Base-by-base conservation (phyloP, 1,284 basidiomycete species). In the Thelephora terrestris region DNA sequence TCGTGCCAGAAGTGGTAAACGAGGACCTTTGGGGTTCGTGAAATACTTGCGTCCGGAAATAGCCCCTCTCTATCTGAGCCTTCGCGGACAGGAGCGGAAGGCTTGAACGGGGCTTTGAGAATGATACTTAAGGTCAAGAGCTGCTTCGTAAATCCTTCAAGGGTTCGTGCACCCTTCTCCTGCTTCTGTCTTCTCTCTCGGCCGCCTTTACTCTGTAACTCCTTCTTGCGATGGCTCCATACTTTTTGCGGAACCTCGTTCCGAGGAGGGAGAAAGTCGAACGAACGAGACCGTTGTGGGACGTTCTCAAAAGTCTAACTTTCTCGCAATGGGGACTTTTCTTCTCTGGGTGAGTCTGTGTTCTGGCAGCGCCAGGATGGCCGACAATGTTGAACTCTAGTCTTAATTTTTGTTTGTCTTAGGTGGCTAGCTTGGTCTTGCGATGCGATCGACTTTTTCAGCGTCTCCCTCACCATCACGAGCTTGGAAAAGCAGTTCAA, bases 401-500 rank as follows among this genome's bases (percentile, higher is more conserved):
- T 39, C 25, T 36, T 20, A 18, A 23, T 9, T 46, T 24, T 43
- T 35, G n/a, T 14, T 35, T 27, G 21, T 38, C 42, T 23, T 27
- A 85, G 83, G 42, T 87, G 81, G 80, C 66, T 88, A 9, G 83
- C 85, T 12, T 88, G 85, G 85, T 79, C 80, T 6, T 85, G 82
- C 64, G 86, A 88, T 57, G 81, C 84, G 1, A 74, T 84, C 58
- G 85, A 91, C 63, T 94, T 90, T 66, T 93, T 92, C 71, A 76
- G 79, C 20, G 89, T 92, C 10, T 87, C 86, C 1, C 74, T 93
- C 53, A 81, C 78, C 12, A 73, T 90, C 17, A 64, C 70, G 1
- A 64, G 67, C 16, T 76, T 93, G 2, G 62, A 72, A 37, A 56
- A 51, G 0, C 74, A 81, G 54, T 88, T 87, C 55, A 46, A 61